These are phyloP conservation scores for Globisporangium emineosum DNA, from an alignment of 352 stramenopile species.

Conservation along the genomic window DNA sequence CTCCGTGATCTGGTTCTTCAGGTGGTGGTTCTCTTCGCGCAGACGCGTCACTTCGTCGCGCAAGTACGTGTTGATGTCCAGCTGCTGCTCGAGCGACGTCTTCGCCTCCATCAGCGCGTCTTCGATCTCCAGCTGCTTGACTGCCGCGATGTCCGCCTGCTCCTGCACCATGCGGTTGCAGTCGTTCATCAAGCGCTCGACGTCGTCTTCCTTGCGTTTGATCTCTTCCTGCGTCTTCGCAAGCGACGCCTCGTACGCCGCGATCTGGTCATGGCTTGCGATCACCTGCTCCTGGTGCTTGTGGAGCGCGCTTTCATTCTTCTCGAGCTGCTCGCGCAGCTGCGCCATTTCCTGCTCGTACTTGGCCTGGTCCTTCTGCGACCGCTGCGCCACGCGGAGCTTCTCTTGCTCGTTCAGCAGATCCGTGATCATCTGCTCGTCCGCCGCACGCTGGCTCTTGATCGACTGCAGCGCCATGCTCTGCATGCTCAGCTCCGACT, in stretches of 20 bases:
- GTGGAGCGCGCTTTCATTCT: conserved; percentile 61
- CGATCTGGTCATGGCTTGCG: conserved; percentile 62
- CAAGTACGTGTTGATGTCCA: conserved; percentile 84
- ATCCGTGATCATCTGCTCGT: conserved; percentile 83
- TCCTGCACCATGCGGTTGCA: conserved; percentile 87
- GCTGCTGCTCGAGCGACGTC: conserved; percentile 80
- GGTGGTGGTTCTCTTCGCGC: conserved; percentile 79
- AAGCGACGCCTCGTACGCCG: conserved; percentile 63
- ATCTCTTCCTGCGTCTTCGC: conserved; percentile 65
- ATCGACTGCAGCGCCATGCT: conserved; percentile 50
- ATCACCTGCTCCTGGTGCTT: conserved; percentile 76
- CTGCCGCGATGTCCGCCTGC: conserved; percentile 66
- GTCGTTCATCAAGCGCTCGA: conserved; percentile 80
- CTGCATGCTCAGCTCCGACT: conserved; percentile 63
- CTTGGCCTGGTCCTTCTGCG: conserved; percentile 43
- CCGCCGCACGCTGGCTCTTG: conserved; percentile 65
- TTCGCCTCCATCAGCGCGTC: conserved; percentile 82
- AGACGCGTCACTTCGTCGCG: conserved; percentile 73
- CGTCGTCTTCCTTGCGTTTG: conserved; percentile 65
- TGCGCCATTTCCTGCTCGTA: conserved; percentile 75
- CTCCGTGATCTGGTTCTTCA: conserved; percentile 87
- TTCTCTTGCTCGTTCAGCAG: conserved; percentile 83
- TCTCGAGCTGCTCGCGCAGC: conserved; percentile 58
- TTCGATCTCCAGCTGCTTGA: conserved; percentile 84
- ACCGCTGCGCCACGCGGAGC: conserved; percentile 44